phyloP scores from a whole-genome alignment of 1,284 basidiomycete species.

The Pseudozyma tsukubaensis region DNA sequence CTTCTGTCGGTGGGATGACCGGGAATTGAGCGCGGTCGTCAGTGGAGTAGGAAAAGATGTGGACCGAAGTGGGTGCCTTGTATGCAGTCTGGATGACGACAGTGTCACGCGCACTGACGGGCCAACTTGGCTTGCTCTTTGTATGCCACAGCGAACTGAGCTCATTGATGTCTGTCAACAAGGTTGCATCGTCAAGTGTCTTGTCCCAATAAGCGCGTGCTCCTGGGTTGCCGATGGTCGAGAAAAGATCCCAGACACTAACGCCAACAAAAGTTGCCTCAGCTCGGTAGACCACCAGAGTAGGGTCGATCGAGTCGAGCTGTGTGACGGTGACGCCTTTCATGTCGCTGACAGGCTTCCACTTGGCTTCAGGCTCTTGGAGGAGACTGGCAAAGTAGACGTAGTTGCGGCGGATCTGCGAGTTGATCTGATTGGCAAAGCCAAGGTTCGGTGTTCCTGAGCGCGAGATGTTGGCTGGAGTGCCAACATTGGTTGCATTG shows the following conservation, averaged over 20 bases:
- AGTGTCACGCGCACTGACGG: slow-evolving; percentile 79
- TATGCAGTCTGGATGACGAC: slow-evolving; percentile 94
- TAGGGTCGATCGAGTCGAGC: slow-evolving; percentile 96
- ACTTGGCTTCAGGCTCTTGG: slow-evolving; percentile 98
- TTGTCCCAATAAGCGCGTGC: slow-evolving; percentile 89
- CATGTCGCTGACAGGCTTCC: slow-evolving; percentile 85
- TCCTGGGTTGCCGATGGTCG: slow-evolving; percentile 84
- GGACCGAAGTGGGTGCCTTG: slow-evolving; percentile 90
- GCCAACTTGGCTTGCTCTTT: slow-evolving; percentile 57
- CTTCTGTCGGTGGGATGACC: slow-evolving; percentile 76
- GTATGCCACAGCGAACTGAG: slow-evolving; percentile 76
- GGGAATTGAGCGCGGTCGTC: slow-evolving; percentile 89
- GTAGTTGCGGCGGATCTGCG: slow-evolving; percentile 89
- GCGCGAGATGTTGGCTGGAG: slow-evolving; percentile 72
- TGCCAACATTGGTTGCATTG: slow-evolving; percentile 13
- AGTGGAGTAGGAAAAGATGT: slow-evolving; percentile 94
- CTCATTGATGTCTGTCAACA: slow-evolving; percentile 82
- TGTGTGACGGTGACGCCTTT: slow-evolving; percentile 84
- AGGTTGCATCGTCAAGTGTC: slow-evolving; percentile 82
- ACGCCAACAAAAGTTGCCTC: slow-evolving; percentile 98
- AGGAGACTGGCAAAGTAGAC: slow-evolving; percentile 95
- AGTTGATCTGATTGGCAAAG: slow-evolving; percentile 72
- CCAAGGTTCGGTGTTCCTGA: slow-evolving; percentile 70
- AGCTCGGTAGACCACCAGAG: slow-evolving; percentile 92
- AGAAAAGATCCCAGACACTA: slow-evolving; percentile 94